These are phyloP conservation scores for Amaranthus palmeri DNA, from an alignment of 148 eudicot genomes.

Conservation along the genomic window DNA sequence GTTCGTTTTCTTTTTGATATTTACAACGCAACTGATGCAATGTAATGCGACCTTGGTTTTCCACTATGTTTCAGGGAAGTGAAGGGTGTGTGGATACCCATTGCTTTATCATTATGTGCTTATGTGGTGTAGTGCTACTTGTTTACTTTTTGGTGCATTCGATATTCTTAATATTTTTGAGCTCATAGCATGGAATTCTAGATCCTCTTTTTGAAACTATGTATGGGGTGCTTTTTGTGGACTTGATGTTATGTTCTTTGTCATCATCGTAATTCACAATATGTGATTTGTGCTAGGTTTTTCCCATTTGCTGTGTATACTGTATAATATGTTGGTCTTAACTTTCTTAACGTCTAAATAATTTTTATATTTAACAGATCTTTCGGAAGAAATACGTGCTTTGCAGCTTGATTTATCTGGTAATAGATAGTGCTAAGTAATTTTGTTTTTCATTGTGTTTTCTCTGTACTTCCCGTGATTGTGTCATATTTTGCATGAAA, in stretches of 20 bases:
- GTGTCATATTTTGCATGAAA: slow-evolving; percentile 12
- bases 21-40: too few relatives aligned
- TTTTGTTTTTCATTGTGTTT: background rate
- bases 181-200: background rate
- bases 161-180: background rate
- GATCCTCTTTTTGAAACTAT: background rate
- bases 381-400: slow-evolving; percentile 74
- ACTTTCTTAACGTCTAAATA: background rate
- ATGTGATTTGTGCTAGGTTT: background rate
- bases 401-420: slow-evolving; percentile 93
- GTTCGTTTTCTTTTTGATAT: too few relatives aligned
- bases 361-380: slow-evolving; percentile 29
- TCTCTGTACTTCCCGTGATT: background rate
- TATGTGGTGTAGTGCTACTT: too few relatives aligned
- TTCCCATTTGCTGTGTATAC: background rate
- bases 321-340: background rate
- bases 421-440: slow-evolving; percentile 13
- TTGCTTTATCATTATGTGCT: too few relatives aligned
- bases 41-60: too few relatives aligned
- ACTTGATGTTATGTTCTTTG: background rate
- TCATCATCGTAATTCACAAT: background rate
- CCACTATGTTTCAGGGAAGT: too few relatives aligned
- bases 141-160: background rate
- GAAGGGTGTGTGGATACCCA: too few relatives aligned
- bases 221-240: too few relatives aligned